Percentiles rank a stretch among this genome's conserved stretches.
phyloP scores from a whole-genome alignment of 805 yeast genomes.

The Lachancea quebecensis region DNA sequence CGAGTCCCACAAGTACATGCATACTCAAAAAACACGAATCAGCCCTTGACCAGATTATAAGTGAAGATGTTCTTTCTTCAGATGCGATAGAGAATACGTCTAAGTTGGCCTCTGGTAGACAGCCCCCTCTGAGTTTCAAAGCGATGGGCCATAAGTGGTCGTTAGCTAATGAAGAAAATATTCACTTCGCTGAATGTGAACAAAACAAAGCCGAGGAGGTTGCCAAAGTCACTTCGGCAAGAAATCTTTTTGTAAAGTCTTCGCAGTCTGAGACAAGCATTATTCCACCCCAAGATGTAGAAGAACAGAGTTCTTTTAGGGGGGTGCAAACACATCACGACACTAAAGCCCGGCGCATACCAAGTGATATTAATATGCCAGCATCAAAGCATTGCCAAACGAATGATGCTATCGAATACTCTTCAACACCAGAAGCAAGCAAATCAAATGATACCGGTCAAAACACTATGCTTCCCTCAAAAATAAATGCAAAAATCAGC shows the following conservation, averaged over 20 bases:
- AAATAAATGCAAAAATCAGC: too few species aligned
- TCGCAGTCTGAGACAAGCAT: not conserved
- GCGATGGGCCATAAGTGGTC: constrained; percentile 10
- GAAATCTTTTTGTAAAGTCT: not conserved
- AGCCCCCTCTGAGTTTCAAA: not conserved
- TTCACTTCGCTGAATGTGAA: not conserved
- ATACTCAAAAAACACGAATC: not conserved
- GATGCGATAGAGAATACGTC: not conserved
- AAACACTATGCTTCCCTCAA: too few species aligned
- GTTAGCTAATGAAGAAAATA: not conserved
- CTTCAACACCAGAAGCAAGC: too few species aligned
- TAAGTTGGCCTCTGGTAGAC: not conserved
- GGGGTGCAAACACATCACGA: too few species aligned
- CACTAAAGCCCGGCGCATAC: too few species aligned
- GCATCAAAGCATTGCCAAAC: too few species aligned
- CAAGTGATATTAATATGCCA: too few species aligned
- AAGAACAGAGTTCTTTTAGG: too few species aligned
- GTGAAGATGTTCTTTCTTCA: constrained; percentile 11
- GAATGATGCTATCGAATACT: too few species aligned
- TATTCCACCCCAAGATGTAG: not conserved
- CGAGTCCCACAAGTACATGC: not conserved
- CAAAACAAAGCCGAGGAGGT: not conserved
- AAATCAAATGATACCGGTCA: too few species aligned
- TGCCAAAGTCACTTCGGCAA: not conserved
- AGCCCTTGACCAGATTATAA: constrained; percentile 14